Evolutionary conservation across 2,329 filamentous ascomycete species (phyloP).

Genomic region (Epichloe uncinata): DNA sequence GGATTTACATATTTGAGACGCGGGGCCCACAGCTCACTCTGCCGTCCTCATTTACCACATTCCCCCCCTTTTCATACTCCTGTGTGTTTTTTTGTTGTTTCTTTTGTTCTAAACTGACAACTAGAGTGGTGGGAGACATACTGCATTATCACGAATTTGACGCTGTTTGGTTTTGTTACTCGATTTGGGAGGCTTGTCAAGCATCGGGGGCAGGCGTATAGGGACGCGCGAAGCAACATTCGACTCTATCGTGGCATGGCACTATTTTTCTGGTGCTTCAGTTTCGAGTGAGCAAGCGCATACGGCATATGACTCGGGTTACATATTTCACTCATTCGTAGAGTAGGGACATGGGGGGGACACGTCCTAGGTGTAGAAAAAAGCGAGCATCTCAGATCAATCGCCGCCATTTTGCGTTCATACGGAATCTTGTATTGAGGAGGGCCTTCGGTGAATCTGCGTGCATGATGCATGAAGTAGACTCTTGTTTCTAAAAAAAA

Average conservation of each 20-base stretch:
- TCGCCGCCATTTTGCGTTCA: neutral
- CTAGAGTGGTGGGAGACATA: neutral
- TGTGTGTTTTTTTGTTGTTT: neutral
- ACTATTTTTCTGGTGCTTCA: neutral
- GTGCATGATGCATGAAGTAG: neutral
- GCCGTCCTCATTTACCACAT: no score
- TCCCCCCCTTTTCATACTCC: neutral
- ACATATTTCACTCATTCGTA: neutral
- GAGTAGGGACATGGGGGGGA: neutral
- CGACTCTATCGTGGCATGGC: neutral
- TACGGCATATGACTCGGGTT: neutral
- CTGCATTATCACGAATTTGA: neutral
- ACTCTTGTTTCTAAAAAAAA: no score
- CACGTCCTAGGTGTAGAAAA: neutral
- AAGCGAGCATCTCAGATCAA: neutral
- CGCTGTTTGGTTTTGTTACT: neutral
- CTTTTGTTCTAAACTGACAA: neutral
- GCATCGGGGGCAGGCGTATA: neutral
- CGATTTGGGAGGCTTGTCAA: neutral
- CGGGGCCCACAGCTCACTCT: no score
- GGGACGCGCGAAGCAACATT: neutral
- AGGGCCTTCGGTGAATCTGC: no score
- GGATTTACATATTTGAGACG: no score
- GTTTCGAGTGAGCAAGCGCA: neutral
- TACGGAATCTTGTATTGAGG: neutral